A percentile compares a stretch with the other conserved stretches of the same genome.
phyloP scores from a whole-genome alignment of 23 red algal species.

The Gracilaria gracilis region DNA sequence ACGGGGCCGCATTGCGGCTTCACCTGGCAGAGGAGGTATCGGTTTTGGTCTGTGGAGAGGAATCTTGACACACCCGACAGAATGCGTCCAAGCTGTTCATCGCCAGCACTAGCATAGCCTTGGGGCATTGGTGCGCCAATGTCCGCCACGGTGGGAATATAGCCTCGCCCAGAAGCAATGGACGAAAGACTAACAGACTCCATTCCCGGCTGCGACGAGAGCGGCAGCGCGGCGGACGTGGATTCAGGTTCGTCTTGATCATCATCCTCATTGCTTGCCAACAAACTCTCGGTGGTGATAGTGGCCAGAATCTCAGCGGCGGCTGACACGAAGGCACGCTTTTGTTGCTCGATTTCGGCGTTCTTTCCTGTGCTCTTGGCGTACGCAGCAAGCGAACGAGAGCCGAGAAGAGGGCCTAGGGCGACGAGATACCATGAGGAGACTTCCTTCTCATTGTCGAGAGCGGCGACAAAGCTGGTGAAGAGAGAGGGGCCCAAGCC shows the following conservation, averaged over 20 bases:
- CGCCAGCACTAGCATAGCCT: constrained; percentile 10
- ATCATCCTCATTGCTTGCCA: constrained; percentile 43
- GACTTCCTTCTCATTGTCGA: constrained; percentile 56
- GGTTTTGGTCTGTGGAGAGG: constrained; percentile 42
- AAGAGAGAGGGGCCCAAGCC: constrained; percentile 37
- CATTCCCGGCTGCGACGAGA: not conserved
- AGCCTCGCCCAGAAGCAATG: constrained; percentile 17
- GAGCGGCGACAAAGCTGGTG: constrained; percentile 8
- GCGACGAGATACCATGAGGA: constrained; percentile 44
- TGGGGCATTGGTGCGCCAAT: constrained; percentile 23
- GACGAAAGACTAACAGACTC: not conserved
- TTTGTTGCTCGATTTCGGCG: constrained; percentile 38
- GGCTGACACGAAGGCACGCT: constrained; percentile 21
- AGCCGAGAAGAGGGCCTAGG: constrained; percentile 38
- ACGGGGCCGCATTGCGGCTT: constrained; percentile 23
- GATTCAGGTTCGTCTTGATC: not conserved
- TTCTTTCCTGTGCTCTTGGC: not conserved
- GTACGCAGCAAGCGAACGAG: not conserved
- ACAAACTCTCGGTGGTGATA: constrained; percentile 40
- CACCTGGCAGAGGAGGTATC: constrained; percentile 37
- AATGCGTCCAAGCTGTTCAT: constrained; percentile 63
- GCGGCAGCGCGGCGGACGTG: constrained; percentile 5
- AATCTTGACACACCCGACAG: constrained; percentile 33
- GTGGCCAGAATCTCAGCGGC: constrained; percentile 23
- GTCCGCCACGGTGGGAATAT: constrained; percentile 56